Evolutionary conservation across 2,329 filamentous ascomycete species (phyloP).

Genomic region (Xylaria sp.): DNA sequence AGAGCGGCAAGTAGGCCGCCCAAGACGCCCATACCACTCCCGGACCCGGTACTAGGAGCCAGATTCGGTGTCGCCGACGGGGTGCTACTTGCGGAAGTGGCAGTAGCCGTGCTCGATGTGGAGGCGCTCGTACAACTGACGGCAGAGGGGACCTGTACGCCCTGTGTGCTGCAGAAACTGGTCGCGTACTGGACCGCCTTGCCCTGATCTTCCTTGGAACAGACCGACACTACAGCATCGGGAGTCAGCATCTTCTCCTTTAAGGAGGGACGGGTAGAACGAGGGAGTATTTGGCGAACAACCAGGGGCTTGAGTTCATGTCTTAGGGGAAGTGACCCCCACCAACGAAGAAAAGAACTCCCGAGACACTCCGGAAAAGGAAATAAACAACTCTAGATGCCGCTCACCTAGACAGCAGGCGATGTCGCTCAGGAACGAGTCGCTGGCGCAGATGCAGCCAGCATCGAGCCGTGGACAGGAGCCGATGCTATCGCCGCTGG

Average conservation of each 20-base stretch:
- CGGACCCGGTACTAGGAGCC: slow-evolving; percentile 6
- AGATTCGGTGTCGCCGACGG: slow-evolving; percentile 16
- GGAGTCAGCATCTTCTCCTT: too few relatives aligned
- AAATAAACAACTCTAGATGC: too few relatives aligned
- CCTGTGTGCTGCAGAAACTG: slow-evolving; percentile 38
- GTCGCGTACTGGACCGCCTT: slow-evolving; percentile 36
- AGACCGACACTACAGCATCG: too few relatives aligned
- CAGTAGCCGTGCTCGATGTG: background rate
- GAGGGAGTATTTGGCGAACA: too few relatives aligned
- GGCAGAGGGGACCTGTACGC: slow-evolving; percentile 32
- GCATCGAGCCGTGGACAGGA: slow-evolving; percentile 46
- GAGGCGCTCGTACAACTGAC: slow-evolving; percentile 17
- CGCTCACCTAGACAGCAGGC: slow-evolving; percentile 53
- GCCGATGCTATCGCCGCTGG: slow-evolving; percentile 42
- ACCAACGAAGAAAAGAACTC: too few relatives aligned
- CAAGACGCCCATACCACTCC: slow-evolving; percentile 7
- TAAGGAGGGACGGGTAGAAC: too few relatives aligned
- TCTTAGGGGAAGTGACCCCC: too few relatives aligned
- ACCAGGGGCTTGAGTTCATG: too few relatives aligned
- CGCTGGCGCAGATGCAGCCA: slow-evolving; percentile 51
- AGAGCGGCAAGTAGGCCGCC: slow-evolving; percentile 28
- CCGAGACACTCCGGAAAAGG: too few relatives aligned
- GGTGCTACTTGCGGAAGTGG: slow-evolving; percentile 2
- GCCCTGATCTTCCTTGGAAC: slow-evolving; percentile 44
- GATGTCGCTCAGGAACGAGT: slow-evolving; percentile 49